Base-by-base conservation (phyloP, 306 rosid genomes). In the Quercus suber region DNA sequence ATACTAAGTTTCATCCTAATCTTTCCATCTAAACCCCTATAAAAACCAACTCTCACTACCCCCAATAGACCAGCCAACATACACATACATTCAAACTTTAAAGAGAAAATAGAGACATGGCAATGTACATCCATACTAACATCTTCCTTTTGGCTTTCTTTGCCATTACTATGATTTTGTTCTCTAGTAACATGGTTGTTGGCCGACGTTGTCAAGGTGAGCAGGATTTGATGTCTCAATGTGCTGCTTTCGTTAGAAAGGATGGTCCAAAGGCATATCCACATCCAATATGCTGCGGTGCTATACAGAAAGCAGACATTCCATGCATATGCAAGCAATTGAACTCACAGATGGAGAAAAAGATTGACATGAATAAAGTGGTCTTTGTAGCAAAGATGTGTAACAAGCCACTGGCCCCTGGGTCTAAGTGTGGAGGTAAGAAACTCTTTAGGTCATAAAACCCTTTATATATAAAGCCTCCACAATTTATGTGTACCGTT, bases 381-480 rank as follows among this genome's bases (percentile, higher is more conserved):
- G 31, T 80, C 28, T 37, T 57, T 69, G 77, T 77, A 21, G 79
- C 78, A 0, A 12, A 61, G 35, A 19, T 5, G 33, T 84, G 87
- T 59, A 69, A 79, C 28, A 57, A 4, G 33, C 69, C 76, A 45
- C 53, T 77, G 30, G 43, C 61, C 23, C 43, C 15, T 25, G 82
- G 84, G 55, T 65, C n/a, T 5, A 59, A 84, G 20, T 77, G 82
- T 84, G 82, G 82, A 73, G 75, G 86, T 78, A 82, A 73, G 78
- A 51, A 6, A 12, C 28, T 41, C 45, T 41, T 41, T 8, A 8
- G 45, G 45, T 41, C 45, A 41, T 41, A 41, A 41, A 41, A 8
- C 45, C 45, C 45, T 37, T 7, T 2, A 41, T 41, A 41, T 8
- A 41, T 41, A 41, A 2, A 41, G 45, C 45, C 45, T 41, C 45